Evolutionary conservation across 306 rosid species (phyloP).

Genomic region (Comarum palustre): DNA sequence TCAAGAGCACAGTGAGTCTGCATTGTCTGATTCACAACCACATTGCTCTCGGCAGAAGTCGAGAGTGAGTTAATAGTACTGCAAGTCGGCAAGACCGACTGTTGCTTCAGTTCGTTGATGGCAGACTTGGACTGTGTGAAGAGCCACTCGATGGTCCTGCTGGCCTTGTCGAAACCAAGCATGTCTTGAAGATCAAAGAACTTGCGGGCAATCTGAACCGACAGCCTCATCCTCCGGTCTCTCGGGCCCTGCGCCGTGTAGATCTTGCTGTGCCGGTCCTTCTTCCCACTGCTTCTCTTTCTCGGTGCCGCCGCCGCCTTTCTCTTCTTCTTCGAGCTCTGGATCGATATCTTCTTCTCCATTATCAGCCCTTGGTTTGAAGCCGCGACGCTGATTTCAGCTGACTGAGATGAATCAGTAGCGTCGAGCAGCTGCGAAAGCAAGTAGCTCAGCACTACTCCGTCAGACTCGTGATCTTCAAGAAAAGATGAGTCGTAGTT

Average conservation of each 20-base stretch:
- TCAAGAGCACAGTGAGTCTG: neutral
- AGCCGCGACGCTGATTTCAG: neutral
- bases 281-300: slow-evolving; percentile 40
- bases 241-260: slow-evolving; percentile 52
- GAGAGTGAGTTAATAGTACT: neutral
- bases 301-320: slow-evolving; percentile 12
- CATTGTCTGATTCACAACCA: slow-evolving; percentile 2
- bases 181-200: slow-evolving; percentile 61
- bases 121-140: slow-evolving; percentile 40
- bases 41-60: slow-evolving; percentile 7
- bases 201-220: slow-evolving; percentile 48
- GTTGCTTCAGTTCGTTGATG: slow-evolving; percentile 39
- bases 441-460: slow-evolving; percentile 33
- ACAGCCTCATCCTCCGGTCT: slow-evolving; percentile 56
- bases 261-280: slow-evolving; percentile 64
- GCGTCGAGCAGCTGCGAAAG: slow-evolving; percentile 31
- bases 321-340: slow-evolving; percentile 6
- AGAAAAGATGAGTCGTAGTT: slow-evolving; percentile 15
- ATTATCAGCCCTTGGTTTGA: neutral
- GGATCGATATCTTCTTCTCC: neutral
- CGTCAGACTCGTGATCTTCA: slow-evolving; percentile 29
- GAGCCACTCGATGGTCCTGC: slow-evolving; percentile 59
- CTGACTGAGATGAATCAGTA: neutral
- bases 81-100: neutral
- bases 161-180: slow-evolving; percentile 58